phyloP scores from a whole-genome alignment of 805 yeast species.

The Yarrowia yakushimensis region DNA sequence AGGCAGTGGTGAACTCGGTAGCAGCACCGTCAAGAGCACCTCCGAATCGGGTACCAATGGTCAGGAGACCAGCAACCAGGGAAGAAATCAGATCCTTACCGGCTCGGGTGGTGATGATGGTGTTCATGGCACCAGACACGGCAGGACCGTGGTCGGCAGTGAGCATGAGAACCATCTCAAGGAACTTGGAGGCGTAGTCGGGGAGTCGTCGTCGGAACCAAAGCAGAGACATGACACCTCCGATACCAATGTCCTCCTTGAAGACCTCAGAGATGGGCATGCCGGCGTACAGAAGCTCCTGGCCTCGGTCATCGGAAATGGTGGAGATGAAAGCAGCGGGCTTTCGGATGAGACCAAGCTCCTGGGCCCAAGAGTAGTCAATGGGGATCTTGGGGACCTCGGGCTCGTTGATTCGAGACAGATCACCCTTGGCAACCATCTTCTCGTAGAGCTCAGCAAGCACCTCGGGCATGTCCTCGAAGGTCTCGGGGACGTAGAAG shows the following conservation, averaged over 20 bases:
- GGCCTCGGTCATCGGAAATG: conserved; percentile 48
- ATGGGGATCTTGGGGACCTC: conserved; percentile 48
- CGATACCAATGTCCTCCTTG: conserved; percentile 47
- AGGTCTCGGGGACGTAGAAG: conserved; percentile 81
- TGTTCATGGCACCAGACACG: conserved; percentile 48
- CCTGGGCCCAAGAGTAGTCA: conserved; percentile 49
- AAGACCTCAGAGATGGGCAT: conserved; percentile 47
- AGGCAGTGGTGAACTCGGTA: conserved; percentile 44
- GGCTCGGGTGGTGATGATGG: conserved; percentile 47
- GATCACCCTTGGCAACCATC: conserved; percentile 45
- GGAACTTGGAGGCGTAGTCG: conserved; percentile 44
- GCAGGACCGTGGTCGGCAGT: conserved; percentile 51
- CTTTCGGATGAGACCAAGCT: conserved; percentile 46
- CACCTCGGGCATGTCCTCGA: conserved; percentile 45
- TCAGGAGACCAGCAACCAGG: conserved; percentile 44
- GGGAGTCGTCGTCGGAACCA: conserved; percentile 48
- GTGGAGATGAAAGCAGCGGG: conserved; percentile 49
- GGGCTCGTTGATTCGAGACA: conserved; percentile 43
- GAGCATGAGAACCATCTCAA: conserved; percentile 49
- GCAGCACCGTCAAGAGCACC: conserved; percentile 50
- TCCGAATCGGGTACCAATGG: conserved; percentile 47
- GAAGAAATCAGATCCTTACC: conserved; percentile 48
- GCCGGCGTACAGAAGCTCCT: conserved; percentile 46
- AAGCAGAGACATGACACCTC: conserved; percentile 47
- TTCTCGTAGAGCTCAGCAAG: conserved; percentile 68